Percentiles rank a stretch among this genome's conserved stretches.
Evolutionary conservation across 2,329 filamentous ascomycete genomes (phyloP).

Genomic region (Rutstroemia sp.): DNA sequence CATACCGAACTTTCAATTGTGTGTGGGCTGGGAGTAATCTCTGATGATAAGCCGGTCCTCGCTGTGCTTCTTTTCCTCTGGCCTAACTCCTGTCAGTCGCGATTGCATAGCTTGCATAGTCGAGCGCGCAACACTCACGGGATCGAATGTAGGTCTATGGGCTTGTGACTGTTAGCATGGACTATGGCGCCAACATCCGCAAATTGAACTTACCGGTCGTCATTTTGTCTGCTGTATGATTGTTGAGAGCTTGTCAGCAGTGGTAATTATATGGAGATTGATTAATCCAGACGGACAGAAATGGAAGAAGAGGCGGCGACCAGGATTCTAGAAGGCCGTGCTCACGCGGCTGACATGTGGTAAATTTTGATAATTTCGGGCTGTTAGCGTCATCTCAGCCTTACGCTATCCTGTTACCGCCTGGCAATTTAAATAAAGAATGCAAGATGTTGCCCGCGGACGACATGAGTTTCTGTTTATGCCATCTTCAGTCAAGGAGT

Average conservation of each 20-base stretch:
- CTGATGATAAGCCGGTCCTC: conserved; percentile 92
- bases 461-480: not conserved
- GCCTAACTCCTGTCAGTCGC: conserved; percentile 46
- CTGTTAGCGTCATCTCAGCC: not conserved
- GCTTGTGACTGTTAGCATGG: conserved; percentile 37
- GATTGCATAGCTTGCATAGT: not conserved
- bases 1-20: conserved; percentile 76
- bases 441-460: not conserved
- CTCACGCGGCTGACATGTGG: not conserved
- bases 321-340: too few species aligned
- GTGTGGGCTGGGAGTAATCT: conserved; percentile 91
- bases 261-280: too few species aligned
- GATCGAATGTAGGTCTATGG: conserved; percentile 91
- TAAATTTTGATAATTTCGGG: not conserved
- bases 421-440: not conserved
- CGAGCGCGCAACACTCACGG: conserved; percentile 45
- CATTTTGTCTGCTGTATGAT: conserved; percentile 35
- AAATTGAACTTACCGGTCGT: conserved; percentile 34
- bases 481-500: not conserved
- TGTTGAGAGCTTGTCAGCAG: not conserved
- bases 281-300: too few species aligned
- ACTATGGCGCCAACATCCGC: not conserved
- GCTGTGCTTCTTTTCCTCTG: conserved; percentile 86
- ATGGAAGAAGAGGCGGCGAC: too few species aligned
- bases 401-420: not conserved